phyloP scores from a whole-genome alignment of 192 early-diverging fungal genomes.

The Backusella psychrophila region DNA sequence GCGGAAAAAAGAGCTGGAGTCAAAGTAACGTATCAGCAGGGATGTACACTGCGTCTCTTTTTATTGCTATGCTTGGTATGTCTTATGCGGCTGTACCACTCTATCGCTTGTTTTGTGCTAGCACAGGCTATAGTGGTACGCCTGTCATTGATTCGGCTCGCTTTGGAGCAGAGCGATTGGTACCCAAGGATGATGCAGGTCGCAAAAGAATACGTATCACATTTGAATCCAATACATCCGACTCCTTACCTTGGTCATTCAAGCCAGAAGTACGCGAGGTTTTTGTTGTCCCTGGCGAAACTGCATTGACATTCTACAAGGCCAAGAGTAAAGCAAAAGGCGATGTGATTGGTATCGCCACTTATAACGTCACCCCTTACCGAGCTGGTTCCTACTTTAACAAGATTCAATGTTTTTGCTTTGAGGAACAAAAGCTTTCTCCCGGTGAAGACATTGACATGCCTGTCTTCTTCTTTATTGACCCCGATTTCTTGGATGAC shows the following conservation, averaged over 20 bases:
- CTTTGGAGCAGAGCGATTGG: slow-evolving; percentile 65
- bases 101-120: slow-evolving; percentile 92
- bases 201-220: slow-evolving; percentile 64
- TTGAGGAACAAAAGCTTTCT: slow-evolving; percentile 93
- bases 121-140: slow-evolving; percentile 92
- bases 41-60: slow-evolving; percentile 78
- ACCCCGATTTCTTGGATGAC: slow-evolving; percentile 93
- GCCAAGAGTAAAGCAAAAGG: slow-evolving; percentile 84
- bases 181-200: slow-evolving; percentile 54
- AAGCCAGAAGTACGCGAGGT: slow-evolving; percentile 85
- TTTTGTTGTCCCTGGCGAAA: slow-evolving; percentile 92
- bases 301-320: slow-evolving; percentile 93
- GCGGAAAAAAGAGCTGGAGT: background rate
- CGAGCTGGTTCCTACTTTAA: slow-evolving; percentile 96
- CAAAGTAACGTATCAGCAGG: slow-evolving; percentile 31
- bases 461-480: slow-evolving; percentile 97
- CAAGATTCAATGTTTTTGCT: slow-evolving; percentile 99
- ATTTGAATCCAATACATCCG: slow-evolving; percentile 74
- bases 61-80: slow-evolving; percentile 82
- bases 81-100: slow-evolving; percentile 94
- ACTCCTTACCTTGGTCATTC: slow-evolving; percentile 86
- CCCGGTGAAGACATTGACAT: slow-evolving; percentile 93
- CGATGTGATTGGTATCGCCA: slow-evolving; percentile 93
- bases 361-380: slow-evolving; percentile 93
- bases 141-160: slow-evolving; percentile 69